Conservation (phyloP, 352 stramenopile species). For the Pythium coloratum region DNA sequence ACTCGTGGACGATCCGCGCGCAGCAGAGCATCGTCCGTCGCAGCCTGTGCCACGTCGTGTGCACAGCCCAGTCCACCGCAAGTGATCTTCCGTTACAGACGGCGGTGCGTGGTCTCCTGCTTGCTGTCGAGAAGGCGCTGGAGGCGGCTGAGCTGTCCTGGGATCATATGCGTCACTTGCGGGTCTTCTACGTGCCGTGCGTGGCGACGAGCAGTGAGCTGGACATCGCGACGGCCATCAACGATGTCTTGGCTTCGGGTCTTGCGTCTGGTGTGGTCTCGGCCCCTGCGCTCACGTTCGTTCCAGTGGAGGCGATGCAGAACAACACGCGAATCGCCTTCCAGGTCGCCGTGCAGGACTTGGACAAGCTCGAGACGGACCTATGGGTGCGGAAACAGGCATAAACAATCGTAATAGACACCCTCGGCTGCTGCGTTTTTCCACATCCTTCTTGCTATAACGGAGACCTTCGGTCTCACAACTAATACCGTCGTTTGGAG, state of each 20-base stretch:
- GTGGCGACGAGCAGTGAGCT: conserved; percentile 48
- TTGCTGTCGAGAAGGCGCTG: conserved; percentile 40
- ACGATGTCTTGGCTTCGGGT: neutral
- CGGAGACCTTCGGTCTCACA: neutral
- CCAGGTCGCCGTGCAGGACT: conserved; percentile 72
- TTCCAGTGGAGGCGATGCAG: conserved; percentile 68
- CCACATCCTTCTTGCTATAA: neutral
- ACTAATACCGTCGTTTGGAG: conserved; percentile 56
- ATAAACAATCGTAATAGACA: conserved; percentile 30
- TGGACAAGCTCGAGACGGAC: conserved; percentile 83
- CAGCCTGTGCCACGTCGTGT: conserved; percentile 54
- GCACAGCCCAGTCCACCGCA: conserved; percentile 10
- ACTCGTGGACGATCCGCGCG: conserved; percentile 26
- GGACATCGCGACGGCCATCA: conserved; percentile 34
- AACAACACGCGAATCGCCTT: conserved; percentile 43
- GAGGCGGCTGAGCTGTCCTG: conserved; percentile 38
- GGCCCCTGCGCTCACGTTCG: conserved; percentile 68
- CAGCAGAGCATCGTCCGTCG: conserved; percentile 45
- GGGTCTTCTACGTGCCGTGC: conserved; percentile 63
- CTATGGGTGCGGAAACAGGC: conserved; percentile 80
- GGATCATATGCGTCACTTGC: conserved; percentile 65
- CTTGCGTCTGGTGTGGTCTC: neutral
- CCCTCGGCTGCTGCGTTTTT: neutral
- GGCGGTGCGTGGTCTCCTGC: conserved; percentile 30
- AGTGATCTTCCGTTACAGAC: conserved; percentile 19